These are phyloP conservation scores for Hyaloperonospora brassicae DNA, from an alignment of 352 stramenopile genomes.

Conservation along the genomic window DNA sequence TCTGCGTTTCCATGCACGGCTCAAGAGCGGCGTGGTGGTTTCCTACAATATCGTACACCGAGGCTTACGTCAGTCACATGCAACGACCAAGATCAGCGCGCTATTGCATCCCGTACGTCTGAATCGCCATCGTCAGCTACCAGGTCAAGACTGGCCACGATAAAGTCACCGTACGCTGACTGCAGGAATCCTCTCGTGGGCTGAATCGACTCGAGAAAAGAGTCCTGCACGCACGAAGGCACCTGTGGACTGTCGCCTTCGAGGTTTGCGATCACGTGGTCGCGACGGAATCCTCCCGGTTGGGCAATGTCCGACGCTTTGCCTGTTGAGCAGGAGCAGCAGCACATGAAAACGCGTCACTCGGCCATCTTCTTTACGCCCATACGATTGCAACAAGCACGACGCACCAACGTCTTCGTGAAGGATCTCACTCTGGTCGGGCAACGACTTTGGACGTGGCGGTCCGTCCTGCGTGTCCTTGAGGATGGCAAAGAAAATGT, in stretches of 20 bases:
- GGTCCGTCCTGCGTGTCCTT: slow-evolving; percentile 39
- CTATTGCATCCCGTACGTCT: slow-evolving; percentile 19
- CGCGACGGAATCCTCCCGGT: slow-evolving; percentile 45
- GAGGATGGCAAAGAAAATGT: slow-evolving; percentile 61
- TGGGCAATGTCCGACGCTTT: slow-evolving; percentile 48
- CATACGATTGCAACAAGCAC: background rate
- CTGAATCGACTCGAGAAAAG: slow-evolving; percentile 44
- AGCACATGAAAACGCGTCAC: too few species aligned
- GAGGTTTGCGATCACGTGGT: slow-evolving; percentile 40
- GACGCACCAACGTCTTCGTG: slow-evolving; percentile 44
- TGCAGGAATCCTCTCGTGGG: slow-evolving; percentile 31
- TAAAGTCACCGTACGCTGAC: slow-evolving; percentile 48
- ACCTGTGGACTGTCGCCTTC: slow-evolving; percentile 26
- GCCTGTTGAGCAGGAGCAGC: slow-evolving; percentile 15
- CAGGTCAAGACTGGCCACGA: slow-evolving; percentile 42
- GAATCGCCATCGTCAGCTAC: slow-evolving; percentile 34
- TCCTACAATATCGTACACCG: slow-evolving; percentile 14
- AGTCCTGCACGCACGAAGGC: slow-evolving; percentile 36
- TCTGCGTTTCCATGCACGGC: slow-evolving; percentile 22
- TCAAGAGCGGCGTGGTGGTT: slow-evolving; percentile 33
- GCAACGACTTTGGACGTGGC: slow-evolving; percentile 36
- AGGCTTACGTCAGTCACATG: background rate
- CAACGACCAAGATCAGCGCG: background rate
- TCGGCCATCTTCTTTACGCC: background rate
- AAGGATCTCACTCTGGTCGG: slow-evolving; percentile 46